Evolutionary conservation across 371 early-diverging fungal genomes (phyloP), one percentile per base, ranked within the genome.

Genomic region (Zychaea mexicana): DNA sequence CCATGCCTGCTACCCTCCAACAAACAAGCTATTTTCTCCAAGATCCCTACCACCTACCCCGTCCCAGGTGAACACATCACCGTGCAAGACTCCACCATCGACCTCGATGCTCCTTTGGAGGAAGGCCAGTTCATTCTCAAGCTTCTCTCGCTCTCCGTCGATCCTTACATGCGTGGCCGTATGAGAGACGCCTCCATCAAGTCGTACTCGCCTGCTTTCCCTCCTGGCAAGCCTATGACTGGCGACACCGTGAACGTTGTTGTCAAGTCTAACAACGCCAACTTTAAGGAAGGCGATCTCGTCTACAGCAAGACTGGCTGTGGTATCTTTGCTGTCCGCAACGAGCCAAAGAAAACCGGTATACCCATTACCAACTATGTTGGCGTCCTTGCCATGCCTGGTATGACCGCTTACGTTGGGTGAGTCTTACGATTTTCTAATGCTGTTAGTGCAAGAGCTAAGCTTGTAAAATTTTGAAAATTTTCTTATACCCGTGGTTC

Each of bases 101-200:
- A 81, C 61, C 69, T 76, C 17, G 77, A n/a, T n/a, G n/a, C n/a
- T n/a, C n/a, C n/a, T n/a, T n/a, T n/a, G n/a, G n/a, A n/a, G n/a
- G n/a, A n/a, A n/a, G n/a, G n/a, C n/a, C n/a, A n/a, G n/a, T n/a
- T n/a, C n/a, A n/a, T n/a, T n/a, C n/a, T n/a, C n/a, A 84, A 88
- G 61, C 73, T 62, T 9, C 71, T 81, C 2, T 70, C 66, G n/a
- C 64, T 81, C 32, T 69, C 75, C 3, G 69, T 77, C 9, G 77
- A 79, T 57, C 73, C 75, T 38, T 73, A 82, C 47, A 81, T 87
- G 78, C 87, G 90, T 62, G 86, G 85, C 19, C 78, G 62, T 2
- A 67, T 66, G 24, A 65, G 81, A 36, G 85, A 87, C 24, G 78
- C n/a, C n/a, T n/a, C n/a, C n/a, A n/a, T n/a, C n/a, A n/a, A n/a